Evolutionary conservation across 75 land plant genomes (phyloP), one percentile per base, ranked within the genome.

Genomic region (Azolla pinnata): DNA sequence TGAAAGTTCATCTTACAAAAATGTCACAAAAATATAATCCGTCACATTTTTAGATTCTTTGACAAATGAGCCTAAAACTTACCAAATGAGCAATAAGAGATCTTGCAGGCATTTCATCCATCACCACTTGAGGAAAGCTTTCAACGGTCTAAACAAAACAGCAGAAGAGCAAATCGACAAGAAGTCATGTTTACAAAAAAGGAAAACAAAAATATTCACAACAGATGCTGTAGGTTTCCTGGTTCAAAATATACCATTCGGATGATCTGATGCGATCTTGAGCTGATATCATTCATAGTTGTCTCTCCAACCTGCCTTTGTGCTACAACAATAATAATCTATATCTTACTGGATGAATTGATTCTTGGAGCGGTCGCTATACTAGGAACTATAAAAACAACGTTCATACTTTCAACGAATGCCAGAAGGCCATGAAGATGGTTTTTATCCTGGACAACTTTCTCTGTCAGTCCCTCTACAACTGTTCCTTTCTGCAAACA

Each of bases 251-350:
- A 66, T 44, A 84, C 92, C 82, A 88, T 77, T 68, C 83, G 79
- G n/a, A 88, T 84, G 30, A 88, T 88, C 49, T 88, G 93, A 66
- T 88, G 93, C 8, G 93, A 88, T 31, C 93, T 68, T 12, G 93
- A 88, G 64, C 93, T 88, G 14, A 68, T 79, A 56, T 85, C 93
- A 65, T 88, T 88, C 7, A 88, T 62, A 23, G 87, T 75, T 29
- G 89, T 88, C 71, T 88, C 93, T 33, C 93, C 93, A 29, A 84
- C 85, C 62, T 88, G 93, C 44, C 93, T 81, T 69, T 88, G 93
- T 50, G 89, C 93, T 88, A 63, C 62, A 65, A 56, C 65, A 57
- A 10, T 51, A 57, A 17, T 2, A 17, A 46, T 14, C n/a, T 14
- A 38, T 38, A 38, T n/a, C n/a, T n/a, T n/a, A n/a, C n/a, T n/a